Conservation (phyloP, 306 rosid genomes). For the Oxytropis ochrocephala region DNA sequence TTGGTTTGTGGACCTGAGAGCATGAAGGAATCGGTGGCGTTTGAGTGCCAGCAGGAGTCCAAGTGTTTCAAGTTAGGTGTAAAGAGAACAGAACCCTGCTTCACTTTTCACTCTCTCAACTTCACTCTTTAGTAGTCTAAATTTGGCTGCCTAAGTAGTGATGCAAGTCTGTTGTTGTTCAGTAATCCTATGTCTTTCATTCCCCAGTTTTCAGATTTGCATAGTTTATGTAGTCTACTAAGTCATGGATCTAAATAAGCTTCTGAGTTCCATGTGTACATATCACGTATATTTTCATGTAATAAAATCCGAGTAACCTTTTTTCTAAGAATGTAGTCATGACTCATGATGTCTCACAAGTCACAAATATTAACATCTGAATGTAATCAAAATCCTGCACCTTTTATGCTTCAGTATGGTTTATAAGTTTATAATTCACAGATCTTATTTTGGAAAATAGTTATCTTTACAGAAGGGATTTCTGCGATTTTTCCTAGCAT, state of each 20-base stretch:
- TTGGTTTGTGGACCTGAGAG: constrained; percentile 78
- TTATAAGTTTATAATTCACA: background rate
- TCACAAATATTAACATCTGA: background rate
- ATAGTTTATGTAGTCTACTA: background rate
- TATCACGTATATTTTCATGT: constrained; percentile 1
- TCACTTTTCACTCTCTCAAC: constrained; percentile 76
- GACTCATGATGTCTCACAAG: background rate
- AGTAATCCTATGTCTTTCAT: background rate
- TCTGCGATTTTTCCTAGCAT: background rate
- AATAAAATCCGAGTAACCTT: background rate
- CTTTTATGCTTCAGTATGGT: background rate
- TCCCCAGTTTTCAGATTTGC: background rate
- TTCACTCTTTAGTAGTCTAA: constrained; percentile 51
- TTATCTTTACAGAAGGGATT: background rate
- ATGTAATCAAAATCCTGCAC: background rate
- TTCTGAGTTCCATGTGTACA: background rate
- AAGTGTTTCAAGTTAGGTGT: constrained; percentile 31
- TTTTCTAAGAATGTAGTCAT: background rate
- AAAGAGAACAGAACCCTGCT: constrained; percentile 31
- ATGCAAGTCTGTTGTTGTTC: background rate
- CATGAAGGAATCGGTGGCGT: constrained; percentile 70
- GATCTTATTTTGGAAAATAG: background rate
- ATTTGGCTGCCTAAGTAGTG: background rate
- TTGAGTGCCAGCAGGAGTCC: constrained; percentile 37
- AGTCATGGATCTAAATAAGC: constrained; percentile 1